Percentiles rank a stretch among this genome's conserved stretches.
phyloP scores from a whole-genome alignment of 345 rosid genomes.

The Arabis hirsuta region DNA sequence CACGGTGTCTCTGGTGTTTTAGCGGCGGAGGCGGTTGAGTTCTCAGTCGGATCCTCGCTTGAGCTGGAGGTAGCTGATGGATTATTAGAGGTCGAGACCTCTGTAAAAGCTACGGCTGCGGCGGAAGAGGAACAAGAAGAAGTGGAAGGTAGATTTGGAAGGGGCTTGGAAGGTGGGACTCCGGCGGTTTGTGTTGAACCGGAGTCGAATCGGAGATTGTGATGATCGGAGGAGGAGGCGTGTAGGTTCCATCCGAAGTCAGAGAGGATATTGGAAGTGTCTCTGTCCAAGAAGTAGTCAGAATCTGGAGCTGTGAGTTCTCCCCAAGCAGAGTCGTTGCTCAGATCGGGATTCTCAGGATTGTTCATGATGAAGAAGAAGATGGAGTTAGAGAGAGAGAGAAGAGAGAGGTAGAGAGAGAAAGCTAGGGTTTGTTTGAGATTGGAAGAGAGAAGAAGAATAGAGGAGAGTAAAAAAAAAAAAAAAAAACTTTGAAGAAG shows the following conservation, averaged over 20 bases:
- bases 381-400: not conserved
- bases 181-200: not conserved
- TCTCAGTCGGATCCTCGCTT: slow-evolving; percentile 80
- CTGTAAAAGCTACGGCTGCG: slow-evolving; percentile 36
- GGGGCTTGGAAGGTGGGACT: not conserved
- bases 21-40: slow-evolving; percentile 72
- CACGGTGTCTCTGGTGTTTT: slow-evolving; percentile 86
- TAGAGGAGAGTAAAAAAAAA: slow-evolving; percentile 18
- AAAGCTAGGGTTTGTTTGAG: slow-evolving; percentile 59
- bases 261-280: slow-evolving; percentile 56
- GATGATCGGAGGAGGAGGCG: slow-evolving; percentile 8
- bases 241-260: slow-evolving; percentile 76
- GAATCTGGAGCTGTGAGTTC: slow-evolving; percentile 48
- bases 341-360: slow-evolving; percentile 53
- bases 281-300: slow-evolving; percentile 54
- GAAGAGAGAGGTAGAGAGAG: not conserved
- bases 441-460: slow-evolving; percentile 43
- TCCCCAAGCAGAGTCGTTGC: slow-evolving; percentile 46
- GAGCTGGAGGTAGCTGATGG: slow-evolving; percentile 82
- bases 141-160: not conserved
- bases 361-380: slow-evolving; percentile 41
- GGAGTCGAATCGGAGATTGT: not conserved
- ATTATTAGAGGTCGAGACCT: slow-evolving; percentile 58
- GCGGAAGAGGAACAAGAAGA: slow-evolving; percentile 32
- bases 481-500: slow-evolving; percentile 41